Evolutionary conservation across 2,329 filamentous ascomycete species (phyloP).

Genomic region (Phaeophleospora eucalypticola): DNA sequence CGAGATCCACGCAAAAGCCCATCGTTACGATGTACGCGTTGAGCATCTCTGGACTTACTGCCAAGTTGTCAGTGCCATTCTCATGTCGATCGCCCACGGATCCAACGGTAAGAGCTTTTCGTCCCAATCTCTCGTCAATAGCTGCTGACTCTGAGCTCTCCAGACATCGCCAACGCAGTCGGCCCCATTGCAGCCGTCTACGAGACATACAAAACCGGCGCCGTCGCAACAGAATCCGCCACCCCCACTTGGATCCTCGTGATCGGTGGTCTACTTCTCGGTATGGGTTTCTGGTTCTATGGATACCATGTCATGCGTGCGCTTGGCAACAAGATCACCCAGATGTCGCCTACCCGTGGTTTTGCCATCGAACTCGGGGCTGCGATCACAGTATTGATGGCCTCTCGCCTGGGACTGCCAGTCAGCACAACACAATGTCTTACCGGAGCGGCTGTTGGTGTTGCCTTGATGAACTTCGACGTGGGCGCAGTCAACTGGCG

Average conservation of each 20-base stretch:
- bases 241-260: constrained; percentile 60
- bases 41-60: constrained; percentile 63
- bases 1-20: constrained; percentile 48
- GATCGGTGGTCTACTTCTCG: constrained; percentile 50
- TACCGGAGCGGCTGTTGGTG: constrained; percentile 58
- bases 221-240: constrained; percentile 42
- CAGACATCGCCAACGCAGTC: constrained; percentile 58
- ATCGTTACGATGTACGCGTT: constrained; percentile 58
- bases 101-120: constrained; percentile 48
- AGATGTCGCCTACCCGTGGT: constrained; percentile 57
- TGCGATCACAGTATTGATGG: constrained; percentile 59
- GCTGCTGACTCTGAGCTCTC: constrained; percentile 49
- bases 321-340: constrained; percentile 57
- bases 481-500: constrained; percentile 59
- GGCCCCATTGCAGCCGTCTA: constrained; percentile 60
- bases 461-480: constrained; percentile 57
- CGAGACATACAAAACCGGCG: constrained; percentile 52
- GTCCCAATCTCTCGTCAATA: background rate
- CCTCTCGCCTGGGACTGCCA: constrained; percentile 58
- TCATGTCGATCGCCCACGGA: constrained; percentile 50
- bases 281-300: constrained; percentile 57
- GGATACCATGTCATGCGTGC: constrained; percentile 61
- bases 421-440: constrained; percentile 63
- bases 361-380: constrained; percentile 59
- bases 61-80: constrained; percentile 42